phyloP scores from a whole-genome alignment of 768 basidiomycete genomes.

The Rhodotorula graminis region DNA sequence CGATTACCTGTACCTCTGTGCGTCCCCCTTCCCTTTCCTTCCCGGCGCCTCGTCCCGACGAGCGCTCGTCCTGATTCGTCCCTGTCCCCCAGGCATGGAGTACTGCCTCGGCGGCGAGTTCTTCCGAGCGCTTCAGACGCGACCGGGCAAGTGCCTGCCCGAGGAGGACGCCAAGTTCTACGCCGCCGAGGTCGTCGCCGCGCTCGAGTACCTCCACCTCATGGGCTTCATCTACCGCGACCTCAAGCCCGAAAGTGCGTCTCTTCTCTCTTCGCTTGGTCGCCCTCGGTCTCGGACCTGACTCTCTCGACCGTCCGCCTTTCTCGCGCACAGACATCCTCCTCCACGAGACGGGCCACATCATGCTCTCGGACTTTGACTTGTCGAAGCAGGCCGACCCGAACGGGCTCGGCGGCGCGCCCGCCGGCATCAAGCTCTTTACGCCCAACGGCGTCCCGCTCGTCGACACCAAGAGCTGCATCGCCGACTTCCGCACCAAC shows the following conservation, averaged over 20 bases:
- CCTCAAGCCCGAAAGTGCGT: slow-evolving; percentile 97
- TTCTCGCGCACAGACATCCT: slow-evolving; percentile 88
- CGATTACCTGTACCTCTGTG: slow-evolving; percentile 92
- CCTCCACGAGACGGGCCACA: slow-evolving; percentile 94
- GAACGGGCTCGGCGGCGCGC: slow-evolving; percentile 69
- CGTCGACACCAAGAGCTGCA: slow-evolving; percentile 95
- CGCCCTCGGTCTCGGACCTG: too few species aligned
- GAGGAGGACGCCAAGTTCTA: slow-evolving; percentile 97
- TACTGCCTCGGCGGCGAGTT: slow-evolving; percentile 99
- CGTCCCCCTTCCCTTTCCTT: slow-evolving; percentile 33
- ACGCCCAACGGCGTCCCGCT: slow-evolving; percentile 86
- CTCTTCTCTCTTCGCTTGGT: too few species aligned
- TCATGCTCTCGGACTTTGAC: slow-evolving; percentile 99
- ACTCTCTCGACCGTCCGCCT: neutral
- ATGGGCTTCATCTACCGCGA: slow-evolving; percentile 99
- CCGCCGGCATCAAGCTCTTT: slow-evolving; percentile 76
- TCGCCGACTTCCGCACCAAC: slow-evolving; percentile 94
- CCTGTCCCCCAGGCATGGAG: slow-evolving; percentile 74
- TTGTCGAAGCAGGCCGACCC: slow-evolving; percentile 83
- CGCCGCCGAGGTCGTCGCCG: slow-evolving; percentile 95
- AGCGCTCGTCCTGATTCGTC: too few species aligned
- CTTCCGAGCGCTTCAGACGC: slow-evolving; percentile 91
- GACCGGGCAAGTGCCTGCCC: slow-evolving; percentile 91
- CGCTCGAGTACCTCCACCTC: slow-evolving; percentile 94
- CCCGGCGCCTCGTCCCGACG: too few species aligned